phyloP scores from a whole-genome alignment of 2,329 filamentous ascomycete species.

The Penicillium italicum region DNA sequence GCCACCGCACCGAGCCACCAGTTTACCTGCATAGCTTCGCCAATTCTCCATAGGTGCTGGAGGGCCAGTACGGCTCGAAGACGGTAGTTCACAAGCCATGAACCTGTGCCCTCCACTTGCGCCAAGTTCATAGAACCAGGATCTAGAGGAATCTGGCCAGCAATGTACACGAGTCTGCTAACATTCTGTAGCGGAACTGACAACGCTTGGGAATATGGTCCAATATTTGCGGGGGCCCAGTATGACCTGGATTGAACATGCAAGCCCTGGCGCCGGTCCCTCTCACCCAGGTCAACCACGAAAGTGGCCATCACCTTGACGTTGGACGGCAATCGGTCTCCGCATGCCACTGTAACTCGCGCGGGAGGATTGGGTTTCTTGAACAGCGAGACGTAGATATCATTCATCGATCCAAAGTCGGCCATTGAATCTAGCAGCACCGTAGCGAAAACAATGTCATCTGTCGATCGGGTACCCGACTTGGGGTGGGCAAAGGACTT shows the following conservation, averaged over 20 bases:
- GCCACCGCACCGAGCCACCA: constrained; percentile 74
- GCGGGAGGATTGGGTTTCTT: constrained; percentile 75
- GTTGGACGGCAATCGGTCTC: constrained; percentile 59
- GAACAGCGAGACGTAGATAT: constrained; percentile 72
- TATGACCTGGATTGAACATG: constrained; percentile 93
- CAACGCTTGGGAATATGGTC: constrained; percentile 90
- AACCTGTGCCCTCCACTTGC: constrained; percentile 7
- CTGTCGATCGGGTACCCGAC: constrained; percentile 22
- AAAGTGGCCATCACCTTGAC: constrained; percentile 60
- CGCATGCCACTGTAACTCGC: constrained; percentile 77
- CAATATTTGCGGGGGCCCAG: constrained; percentile 97
- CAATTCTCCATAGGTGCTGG: constrained; percentile 88
- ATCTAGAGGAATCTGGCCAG: constrained; percentile 86
- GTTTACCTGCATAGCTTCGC: constrained; percentile 63
- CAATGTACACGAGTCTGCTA: constrained; percentile 59
- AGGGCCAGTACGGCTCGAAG: constrained; percentile 68
- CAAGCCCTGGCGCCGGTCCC: constrained; percentile 51
- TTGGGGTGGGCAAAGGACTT: constrained; percentile 5
- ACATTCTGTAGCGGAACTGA: constrained; percentile 31
- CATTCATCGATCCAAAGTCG: constrained; percentile 73
- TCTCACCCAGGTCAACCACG: constrained; percentile 40
- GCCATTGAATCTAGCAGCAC: constrained; percentile 75
- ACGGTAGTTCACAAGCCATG: constrained; percentile 42
- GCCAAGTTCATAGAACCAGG: constrained; percentile 68
- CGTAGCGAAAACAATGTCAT: constrained; percentile 48